phyloP scores from a whole-genome alignment of 2,329 filamentous ascomycete species.

The Helotiales sp. region DNA sequence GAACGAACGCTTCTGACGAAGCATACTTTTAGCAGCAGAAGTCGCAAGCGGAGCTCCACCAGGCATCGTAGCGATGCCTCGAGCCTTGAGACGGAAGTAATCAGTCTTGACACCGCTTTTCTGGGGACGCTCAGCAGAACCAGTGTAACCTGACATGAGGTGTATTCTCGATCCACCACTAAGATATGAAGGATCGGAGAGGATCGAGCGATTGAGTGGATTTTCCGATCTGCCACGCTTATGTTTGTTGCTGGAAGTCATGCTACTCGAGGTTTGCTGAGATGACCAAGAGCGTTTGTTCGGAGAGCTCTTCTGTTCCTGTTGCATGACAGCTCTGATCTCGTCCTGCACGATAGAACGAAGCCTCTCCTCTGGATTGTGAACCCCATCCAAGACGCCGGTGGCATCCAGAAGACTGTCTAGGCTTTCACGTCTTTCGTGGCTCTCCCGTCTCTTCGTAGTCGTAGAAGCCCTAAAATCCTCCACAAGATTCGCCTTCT shows the following conservation, averaged over 20 bases:
- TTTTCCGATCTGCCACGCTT: conserved; percentile 28
- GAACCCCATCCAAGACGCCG: conserved; percentile 29
- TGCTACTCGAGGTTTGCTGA: conserved; percentile 14
- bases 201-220: conserved; percentile 29
- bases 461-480: conserved; percentile 32
- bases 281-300: conserved; percentile 23
- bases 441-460: conserved; percentile 11
- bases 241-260: conserved; percentile 22
- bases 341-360: conserved; percentile 23
- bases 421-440: conserved; percentile 19
- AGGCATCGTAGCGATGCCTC: conserved; percentile 34
- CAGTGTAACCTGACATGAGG: conserved; percentile 26
- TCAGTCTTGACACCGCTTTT: conserved; percentile 36
- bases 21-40: conserved; percentile 28
- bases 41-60: conserved; percentile 33
- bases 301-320: conserved; percentile 5
- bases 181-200: conserved; percentile 34
- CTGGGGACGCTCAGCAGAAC: conserved; percentile 25
- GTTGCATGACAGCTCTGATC: conserved; percentile 21
- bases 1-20: conserved; percentile 29
- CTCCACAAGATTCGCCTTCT: conserved; percentile 31
- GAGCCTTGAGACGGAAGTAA: conserved; percentile 38
- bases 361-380: conserved; percentile 21
- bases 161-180: conserved; percentile 34
- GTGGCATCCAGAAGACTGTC: conserved; percentile 30